phyloP scores from a whole-genome alignment of 768 basidiomycete genomes.

The Pulveroboletus frians region DNA sequence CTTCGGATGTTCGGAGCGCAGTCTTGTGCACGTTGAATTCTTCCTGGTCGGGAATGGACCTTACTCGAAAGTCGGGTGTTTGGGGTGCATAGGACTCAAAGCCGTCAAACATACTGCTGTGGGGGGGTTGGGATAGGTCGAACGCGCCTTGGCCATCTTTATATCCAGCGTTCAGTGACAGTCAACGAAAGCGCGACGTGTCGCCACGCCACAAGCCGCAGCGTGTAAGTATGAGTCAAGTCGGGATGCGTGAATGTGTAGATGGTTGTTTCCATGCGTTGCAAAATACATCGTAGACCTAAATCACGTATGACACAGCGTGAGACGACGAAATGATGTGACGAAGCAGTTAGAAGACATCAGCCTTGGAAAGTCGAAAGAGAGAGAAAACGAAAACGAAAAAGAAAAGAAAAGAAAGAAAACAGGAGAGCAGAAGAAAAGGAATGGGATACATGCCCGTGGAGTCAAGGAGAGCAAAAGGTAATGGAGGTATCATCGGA shows the following conservation, averaged over 20 bases:
- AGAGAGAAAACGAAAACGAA: background rate
- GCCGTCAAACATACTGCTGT: slow-evolving; percentile 8
- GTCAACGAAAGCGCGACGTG: slow-evolving; percentile 19
- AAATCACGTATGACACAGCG: slow-evolving; percentile 38
- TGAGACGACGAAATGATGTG: slow-evolving; percentile 33
- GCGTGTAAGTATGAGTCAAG: background rate
- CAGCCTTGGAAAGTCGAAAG: slow-evolving; percentile 29
- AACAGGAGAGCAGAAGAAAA: slow-evolving; percentile 6
- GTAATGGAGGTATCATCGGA: slow-evolving; percentile 74
- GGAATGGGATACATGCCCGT: slow-evolving; percentile 22
- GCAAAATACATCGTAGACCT: slow-evolving; percentile 37
- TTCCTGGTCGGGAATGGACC: slow-evolving; percentile 47
- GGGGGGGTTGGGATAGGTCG: background rate
- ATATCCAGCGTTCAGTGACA: background rate
- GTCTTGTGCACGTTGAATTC: slow-evolving; percentile 46
- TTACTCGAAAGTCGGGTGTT: slow-evolving; percentile 52
- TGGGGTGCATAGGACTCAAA: slow-evolving; percentile 37
- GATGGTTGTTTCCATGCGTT: slow-evolving; percentile 32
- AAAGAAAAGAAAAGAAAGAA: slow-evolving; percentile 19
- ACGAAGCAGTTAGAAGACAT: slow-evolving; percentile 27
- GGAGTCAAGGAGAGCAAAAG: slow-evolving; percentile 25
- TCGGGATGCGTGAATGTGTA: slow-evolving; percentile 6
- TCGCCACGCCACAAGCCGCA: slow-evolving; percentile 9
- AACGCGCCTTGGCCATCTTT: slow-evolving; percentile 2
- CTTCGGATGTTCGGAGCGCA: slow-evolving; percentile 50